phyloP scores from a whole-genome alignment of 306 rosid species.

The Canavalia gladiata region DNA sequence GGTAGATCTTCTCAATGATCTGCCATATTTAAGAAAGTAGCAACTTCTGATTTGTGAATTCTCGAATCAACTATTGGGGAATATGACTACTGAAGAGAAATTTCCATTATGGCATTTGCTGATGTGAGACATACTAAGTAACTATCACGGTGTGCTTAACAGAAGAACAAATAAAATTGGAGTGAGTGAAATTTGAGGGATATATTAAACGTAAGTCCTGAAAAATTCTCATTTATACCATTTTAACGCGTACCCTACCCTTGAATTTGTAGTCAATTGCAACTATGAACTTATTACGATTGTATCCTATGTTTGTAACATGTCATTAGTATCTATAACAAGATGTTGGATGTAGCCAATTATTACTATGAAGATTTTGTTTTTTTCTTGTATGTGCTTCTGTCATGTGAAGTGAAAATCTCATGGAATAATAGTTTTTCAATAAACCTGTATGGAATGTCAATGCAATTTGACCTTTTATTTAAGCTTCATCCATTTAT shows the following conservation, averaged over 20 bases:
- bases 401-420: conserved; percentile 1
- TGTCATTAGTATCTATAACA: not conserved
- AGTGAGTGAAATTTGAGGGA: conserved; percentile 11
- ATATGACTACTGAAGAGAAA: conserved; percentile 9
- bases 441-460: too few relatives aligned
- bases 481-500: too few relatives aligned
- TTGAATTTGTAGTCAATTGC: not conserved
- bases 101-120: conserved; percentile 10
- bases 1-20: conserved; percentile 36
- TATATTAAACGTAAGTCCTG: not conserved
- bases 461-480: too few relatives aligned
- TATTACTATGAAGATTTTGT: not conserved
- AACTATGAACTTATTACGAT: not conserved
- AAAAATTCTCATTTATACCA: not conserved
- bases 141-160: not conserved
- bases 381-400: not conserved
- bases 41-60: not conserved
- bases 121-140: not conserved
- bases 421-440: not conserved
- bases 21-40: conserved; percentile 4
- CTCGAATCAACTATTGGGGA: conserved; percentile 23
- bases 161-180: conserved; percentile 5
- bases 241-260: not conserved
- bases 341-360: conserved; percentile 23
- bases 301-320: not conserved